Percentiles rank a stretch among this genome's conserved stretches.
Evolutionary conservation across 2,329 filamentous ascomycete genomes (phyloP).

Genomic region (Aspergillus oerlinghausenensis): DNA sequence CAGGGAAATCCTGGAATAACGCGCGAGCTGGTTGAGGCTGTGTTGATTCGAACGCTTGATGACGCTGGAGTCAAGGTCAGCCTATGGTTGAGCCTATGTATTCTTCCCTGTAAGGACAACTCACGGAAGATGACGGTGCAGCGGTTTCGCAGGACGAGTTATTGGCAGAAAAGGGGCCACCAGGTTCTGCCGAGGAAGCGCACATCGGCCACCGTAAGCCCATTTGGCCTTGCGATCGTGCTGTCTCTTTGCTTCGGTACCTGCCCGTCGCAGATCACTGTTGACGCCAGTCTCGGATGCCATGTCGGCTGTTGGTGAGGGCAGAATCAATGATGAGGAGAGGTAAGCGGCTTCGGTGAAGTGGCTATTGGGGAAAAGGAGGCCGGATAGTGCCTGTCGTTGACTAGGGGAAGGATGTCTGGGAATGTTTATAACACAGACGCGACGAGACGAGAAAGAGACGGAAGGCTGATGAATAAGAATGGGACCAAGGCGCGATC

Average conservation of each 20-base stretch:
- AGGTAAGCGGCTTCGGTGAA: background rate
- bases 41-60: conserved; percentile 10
- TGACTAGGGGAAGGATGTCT: background rate
- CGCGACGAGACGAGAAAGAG: background rate
- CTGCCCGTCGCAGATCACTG: conserved; percentile 51
- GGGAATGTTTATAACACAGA: background rate
- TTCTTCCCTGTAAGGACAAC: background rate
- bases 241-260: conserved; percentile 45
- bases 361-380: background rate
- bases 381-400: background rate
- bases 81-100: background rate
- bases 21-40: conserved; percentile 14
- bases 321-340: background rate
- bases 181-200: conserved; percentile 3
- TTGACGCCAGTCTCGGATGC: conserved; percentile 38
- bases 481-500: conserved; percentile 1
- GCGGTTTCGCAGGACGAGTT: conserved; percentile 15
- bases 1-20: conserved; percentile 21
- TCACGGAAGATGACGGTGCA: conserved; percentile 16
- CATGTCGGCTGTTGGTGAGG: conserved; percentile 8
- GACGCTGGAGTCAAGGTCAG: background rate
- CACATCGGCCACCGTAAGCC: conserved; percentile 30
- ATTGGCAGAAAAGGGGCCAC: conserved; percentile 4
- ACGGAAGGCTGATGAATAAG: conserved; percentile 3
- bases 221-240: conserved; percentile 40